These are phyloP conservation scores for Aspergillus eucalypticola DNA, from an alignment of 2,329 filamentous ascomycete genomes.

Conservation along the genomic window DNA sequence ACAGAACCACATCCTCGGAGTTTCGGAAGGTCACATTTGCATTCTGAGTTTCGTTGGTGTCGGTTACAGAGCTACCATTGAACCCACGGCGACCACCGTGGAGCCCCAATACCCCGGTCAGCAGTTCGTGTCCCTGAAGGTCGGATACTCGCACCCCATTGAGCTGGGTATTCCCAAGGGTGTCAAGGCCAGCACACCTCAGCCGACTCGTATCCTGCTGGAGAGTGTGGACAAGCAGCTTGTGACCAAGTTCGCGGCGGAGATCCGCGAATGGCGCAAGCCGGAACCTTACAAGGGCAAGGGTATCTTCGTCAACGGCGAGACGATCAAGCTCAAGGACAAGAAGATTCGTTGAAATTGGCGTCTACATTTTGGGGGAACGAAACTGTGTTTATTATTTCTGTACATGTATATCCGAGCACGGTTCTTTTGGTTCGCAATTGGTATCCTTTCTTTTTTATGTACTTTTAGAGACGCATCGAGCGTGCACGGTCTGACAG, in stretches of 20 bases:
- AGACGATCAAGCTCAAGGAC: constrained; percentile 96
- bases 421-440: constrained; percentile 25
- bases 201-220: constrained; percentile 86
- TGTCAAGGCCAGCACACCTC: constrained; percentile 81
- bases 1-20: constrained; percentile 86
- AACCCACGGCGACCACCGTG: constrained; percentile 70
- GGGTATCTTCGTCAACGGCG: constrained; percentile 96
- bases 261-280: constrained; percentile 81
- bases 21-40: constrained; percentile 93
- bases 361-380: constrained; percentile 28
- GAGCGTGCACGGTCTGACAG: constrained; percentile 26
- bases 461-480: constrained; percentile 38
- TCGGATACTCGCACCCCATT: constrained; percentile 94
- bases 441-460: constrained; percentile 33
- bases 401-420: constrained; percentile 32
- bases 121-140: constrained; percentile 87
- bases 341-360: constrained; percentile 84
- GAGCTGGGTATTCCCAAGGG: constrained; percentile 82
- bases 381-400: constrained; percentile 25
- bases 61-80: constrained; percentile 87
- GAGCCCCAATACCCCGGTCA: constrained; percentile 72
- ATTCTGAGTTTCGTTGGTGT: constrained; percentile 92
- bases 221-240: constrained; percentile 85
- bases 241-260: constrained; percentile 87
- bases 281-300: constrained; percentile 99